phyloP scores from a whole-genome alignment of 257 asterid species.

The Gardenia jasminoides region DNA sequence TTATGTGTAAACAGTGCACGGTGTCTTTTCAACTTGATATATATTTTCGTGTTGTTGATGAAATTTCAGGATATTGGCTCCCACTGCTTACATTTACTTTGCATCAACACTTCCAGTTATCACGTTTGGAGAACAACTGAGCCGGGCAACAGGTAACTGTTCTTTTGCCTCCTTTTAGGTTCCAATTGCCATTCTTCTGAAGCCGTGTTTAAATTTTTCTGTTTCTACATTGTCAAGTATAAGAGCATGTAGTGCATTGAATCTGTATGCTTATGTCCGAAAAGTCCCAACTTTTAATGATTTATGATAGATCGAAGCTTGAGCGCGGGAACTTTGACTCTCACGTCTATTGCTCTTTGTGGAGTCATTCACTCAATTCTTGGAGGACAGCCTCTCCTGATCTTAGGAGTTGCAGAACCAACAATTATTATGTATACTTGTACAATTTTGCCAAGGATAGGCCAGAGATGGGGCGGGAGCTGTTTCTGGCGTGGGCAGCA shows the following conservation, averaged over 20 bases:
- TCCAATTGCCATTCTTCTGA: neutral
- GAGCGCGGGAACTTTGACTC: conserved; percentile 91
- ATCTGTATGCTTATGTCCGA: neutral
- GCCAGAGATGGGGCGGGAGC: conserved; percentile 41
- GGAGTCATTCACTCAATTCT: conserved; percentile 77
- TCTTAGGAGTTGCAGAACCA: conserved; percentile 95
- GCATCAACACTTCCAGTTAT: conserved; percentile 95
- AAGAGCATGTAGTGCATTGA: neutral
- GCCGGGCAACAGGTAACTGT: conserved; percentile 77
- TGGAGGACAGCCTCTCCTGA: conserved; percentile 89
- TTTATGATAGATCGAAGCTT: conserved; percentile 61
- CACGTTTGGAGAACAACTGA: conserved; percentile 87
- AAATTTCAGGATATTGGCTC: conserved; percentile 78
- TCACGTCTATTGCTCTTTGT: conserved; percentile 79
- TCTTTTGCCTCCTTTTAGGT: neutral
- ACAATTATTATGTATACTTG: conserved; percentile 91
- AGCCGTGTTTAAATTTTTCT: neutral
- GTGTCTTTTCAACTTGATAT: neutral
- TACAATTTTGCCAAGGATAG: conserved; percentile 54
- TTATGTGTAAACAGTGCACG: neutral
- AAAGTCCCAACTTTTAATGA: neutral
- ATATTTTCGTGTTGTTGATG: conserved; percentile 8
- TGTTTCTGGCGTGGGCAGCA: conserved; percentile 95
- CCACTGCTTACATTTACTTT: conserved; percentile 81
- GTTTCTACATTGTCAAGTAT: neutral